These are phyloP conservation scores for Penicillium nucicola DNA, from an alignment of 495 filamentous ascomycete species.

Conservation along the genomic window DNA sequence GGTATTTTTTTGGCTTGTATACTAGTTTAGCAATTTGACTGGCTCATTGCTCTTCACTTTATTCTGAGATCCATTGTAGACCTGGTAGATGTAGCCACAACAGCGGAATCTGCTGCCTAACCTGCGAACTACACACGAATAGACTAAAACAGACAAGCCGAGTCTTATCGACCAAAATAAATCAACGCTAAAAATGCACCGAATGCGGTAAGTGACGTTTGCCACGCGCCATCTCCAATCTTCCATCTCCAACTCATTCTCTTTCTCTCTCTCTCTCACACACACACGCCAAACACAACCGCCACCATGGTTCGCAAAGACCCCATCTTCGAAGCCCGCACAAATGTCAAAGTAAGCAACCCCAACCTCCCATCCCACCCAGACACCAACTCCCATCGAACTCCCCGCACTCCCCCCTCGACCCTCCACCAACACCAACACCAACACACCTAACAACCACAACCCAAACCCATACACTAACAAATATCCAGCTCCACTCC, in stretches of 20 bases:
- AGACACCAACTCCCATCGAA: neutral
- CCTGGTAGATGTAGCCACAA: too few relatives aligned
- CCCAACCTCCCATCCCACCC: conserved; percentile 1
- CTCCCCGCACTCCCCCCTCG: neutral
- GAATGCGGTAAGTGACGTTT: conserved; percentile 30
- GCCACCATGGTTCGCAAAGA: conserved; percentile 45
- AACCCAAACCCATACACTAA: neutral
- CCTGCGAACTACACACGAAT: too few relatives aligned
- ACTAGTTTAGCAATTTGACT: conserved; percentile 20
- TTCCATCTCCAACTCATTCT: neutral
- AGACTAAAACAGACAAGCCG: too few relatives aligned
- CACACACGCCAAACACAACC: neutral
- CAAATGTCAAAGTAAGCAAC: conserved; percentile 44
- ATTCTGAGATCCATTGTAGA: too few relatives aligned
- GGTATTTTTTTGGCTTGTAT: conserved; percentile 24
- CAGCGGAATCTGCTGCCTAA: too few relatives aligned
- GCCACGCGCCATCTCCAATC: conserved; percentile 16
- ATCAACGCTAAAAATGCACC: conserved; percentile 9
- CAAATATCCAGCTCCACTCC: conserved; percentile 36
- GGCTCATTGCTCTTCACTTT: conserved; percentile 3
- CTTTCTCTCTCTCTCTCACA: conserved; percentile 2
- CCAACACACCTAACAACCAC: neutral
- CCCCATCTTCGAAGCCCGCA: conserved; percentile 50
- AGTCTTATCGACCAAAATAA: neutral
- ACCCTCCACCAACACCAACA: neutral